Evolutionary conservation across 2,329 filamentous ascomycete genomes (phyloP), one percentile per base, ranked within the genome.

Genomic region (Sporothrix variecibatus): DNA sequence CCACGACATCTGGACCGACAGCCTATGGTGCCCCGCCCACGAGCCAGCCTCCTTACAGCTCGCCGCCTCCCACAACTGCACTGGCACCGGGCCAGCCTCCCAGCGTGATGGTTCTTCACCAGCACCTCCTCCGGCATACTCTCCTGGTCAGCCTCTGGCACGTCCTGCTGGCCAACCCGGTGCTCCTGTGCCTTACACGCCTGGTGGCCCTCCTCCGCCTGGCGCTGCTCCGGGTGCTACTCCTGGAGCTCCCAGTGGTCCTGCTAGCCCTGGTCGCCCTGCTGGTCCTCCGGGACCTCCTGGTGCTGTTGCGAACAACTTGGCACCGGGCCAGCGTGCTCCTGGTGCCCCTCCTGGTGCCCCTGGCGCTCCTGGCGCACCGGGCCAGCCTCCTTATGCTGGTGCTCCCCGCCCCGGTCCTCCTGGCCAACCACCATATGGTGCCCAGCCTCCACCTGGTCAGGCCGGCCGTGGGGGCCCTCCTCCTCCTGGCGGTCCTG

Each of bases 351-450:
- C 46, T n/a, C 34, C 71, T 20, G 38, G 51, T 5, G 7, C 34
- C 15, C 67, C 74, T 56, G 58, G 73, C 9, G 4, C 51, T n/a
- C 70, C 73, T 9, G 65, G 65, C 17, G 9, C 49, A 2, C 68
- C 73, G 20, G 73, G 67, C 2, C 73, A 74, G 26, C 60, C 68
- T 4, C 73, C 73, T 8, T 75, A 75, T 53, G 65, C 65, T 15
- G 58, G 56, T 23, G n/a, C 34, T 23, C 65, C 74, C 9, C 34
- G 49, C 9, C 67, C 51, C 28, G 68, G 69, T 20, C 73, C 72
- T 17, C 73, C 62, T 1, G 70, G 71, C 43, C 70, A 72, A 17
- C 31, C 64, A 17, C 73, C 70, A 9, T 71, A 75, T 20, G 70
- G 71, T 17, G 23, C 26, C 3, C 51, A 51, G 34, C 38, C 62